Conservation (phyloP, 129 eudicot species). For the Gnaphalium uliginosum region DNA sequence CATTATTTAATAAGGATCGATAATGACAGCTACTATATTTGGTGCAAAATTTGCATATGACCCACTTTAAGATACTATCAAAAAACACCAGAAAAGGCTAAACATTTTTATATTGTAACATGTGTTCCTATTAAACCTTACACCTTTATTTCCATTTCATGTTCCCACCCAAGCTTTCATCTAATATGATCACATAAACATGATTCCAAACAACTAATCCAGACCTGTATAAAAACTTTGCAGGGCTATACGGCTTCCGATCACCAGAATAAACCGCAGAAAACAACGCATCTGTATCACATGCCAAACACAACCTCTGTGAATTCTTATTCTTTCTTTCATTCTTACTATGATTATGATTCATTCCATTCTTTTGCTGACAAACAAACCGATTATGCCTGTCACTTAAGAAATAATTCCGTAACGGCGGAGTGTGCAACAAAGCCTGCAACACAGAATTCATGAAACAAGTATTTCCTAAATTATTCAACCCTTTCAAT, state of each 20-base stretch:
- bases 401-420: constrained; percentile 80
- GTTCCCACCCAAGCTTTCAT: not conserved
- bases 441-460: constrained; percentile 94
- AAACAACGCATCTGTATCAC: constrained; percentile 84
- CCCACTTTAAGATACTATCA: constrained; percentile 39
- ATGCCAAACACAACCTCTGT: constrained; percentile 65
- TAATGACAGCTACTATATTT: constrained; percentile 28
- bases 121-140: constrained; percentile 11
- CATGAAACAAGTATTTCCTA: constrained; percentile 91
- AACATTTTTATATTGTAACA: constrained; percentile 25
- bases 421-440: constrained; percentile 81
- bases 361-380: constrained; percentile 50
- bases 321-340: constrained; percentile 37
- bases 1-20: constrained; percentile 2
- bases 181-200: constrained; percentile 1
- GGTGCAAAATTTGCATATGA: constrained; percentile 24
- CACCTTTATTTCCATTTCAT: not conserved
- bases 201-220: constrained; percentile 14
- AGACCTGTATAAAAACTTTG: constrained; percentile 78
- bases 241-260: constrained; percentile 75
- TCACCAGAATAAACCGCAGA: constrained; percentile 75
- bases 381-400: constrained; percentile 72
- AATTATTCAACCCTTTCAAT: constrained; percentile 75
- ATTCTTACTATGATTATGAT: constrained; percentile 22
- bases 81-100: constrained; percentile 18